Evolutionary conservation across 2,329 filamentous ascomycete genomes (phyloP).

Genomic region (Rutstroemia sp.): DNA sequence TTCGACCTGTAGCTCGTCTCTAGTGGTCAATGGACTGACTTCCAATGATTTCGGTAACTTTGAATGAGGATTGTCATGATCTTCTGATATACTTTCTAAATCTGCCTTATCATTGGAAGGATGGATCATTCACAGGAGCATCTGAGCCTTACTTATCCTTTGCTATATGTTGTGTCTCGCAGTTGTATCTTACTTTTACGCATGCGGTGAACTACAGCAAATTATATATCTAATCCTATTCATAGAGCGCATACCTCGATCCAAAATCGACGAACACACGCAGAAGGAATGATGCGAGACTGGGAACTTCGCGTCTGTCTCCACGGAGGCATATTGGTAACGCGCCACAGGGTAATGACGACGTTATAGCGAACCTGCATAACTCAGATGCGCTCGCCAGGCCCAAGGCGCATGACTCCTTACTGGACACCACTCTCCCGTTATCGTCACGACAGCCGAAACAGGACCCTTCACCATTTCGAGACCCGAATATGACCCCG

Average conservation of each 20-base stretch:
- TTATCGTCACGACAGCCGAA: conserved; percentile 16
- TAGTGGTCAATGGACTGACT: neutral
- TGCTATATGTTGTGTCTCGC: conserved; percentile 23
- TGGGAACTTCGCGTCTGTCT: conserved; percentile 17
- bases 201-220: conserved; percentile 21
- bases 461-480: conserved; percentile 32
- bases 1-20: neutral
- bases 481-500: conserved; percentile 38
- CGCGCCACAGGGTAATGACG: conserved; percentile 7
- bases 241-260: conserved; percentile 23
- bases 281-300: conserved; percentile 17
- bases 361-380: conserved; percentile 14
- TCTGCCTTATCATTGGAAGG: neutral
- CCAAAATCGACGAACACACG: conserved; percentile 24
- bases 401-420: conserved; percentile 17
- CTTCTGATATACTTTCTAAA: neutral
- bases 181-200: conserved; percentile 25
- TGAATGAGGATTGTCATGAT: conserved; percentile 10
- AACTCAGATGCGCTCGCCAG: conserved; percentile 25
- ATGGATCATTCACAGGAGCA: neutral
- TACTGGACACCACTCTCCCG: conserved; percentile 10
- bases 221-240: conserved; percentile 27
- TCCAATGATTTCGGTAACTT: neutral
- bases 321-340: conserved; percentile 13
- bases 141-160: neutral